phyloP scores from a whole-genome alignment of 805 yeast species.

The Schwanniomyces occidentalis region DNA sequence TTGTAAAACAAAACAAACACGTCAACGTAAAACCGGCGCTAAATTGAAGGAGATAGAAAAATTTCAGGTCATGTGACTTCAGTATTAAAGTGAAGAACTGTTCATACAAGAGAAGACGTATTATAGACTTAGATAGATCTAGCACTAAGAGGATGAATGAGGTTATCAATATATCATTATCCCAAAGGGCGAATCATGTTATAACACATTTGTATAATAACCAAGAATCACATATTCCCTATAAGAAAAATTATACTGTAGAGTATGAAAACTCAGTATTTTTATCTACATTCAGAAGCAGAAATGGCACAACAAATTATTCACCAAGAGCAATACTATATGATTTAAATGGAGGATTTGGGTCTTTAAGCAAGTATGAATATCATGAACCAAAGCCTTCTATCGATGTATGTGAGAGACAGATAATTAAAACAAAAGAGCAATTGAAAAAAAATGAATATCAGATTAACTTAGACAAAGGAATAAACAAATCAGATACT shows the following conservation, averaged over 20 bases:
- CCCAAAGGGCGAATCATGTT: conserved; percentile 75
- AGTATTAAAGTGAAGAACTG: too few relatives aligned
- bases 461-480: conserved; percentile 62
- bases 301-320: conserved; percentile 44
- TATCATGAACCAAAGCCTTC: conserved; percentile 29
- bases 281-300: conserved; percentile 16
- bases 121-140: too few relatives aligned
- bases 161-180: conserved; percentile 66
- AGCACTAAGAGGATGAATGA: conserved; percentile 56
- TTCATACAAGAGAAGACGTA: too few relatives aligned
- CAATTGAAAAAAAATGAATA: conserved; percentile 53
- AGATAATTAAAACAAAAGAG: conserved; percentile 32
- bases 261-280: conserved; percentile 48
- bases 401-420: conserved; percentile 7
- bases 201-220: conserved; percentile 77
- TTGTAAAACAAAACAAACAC: too few relatives aligned
- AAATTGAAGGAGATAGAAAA: too few relatives aligned
- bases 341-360: conserved; percentile 78
- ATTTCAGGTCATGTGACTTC: too few relatives aligned
- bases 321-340: conserved; percentile 83
- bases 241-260: conserved; percentile 45
- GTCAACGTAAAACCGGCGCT: too few relatives aligned
- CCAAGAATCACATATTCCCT: conserved; percentile 70
- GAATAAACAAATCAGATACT: conserved; percentile 21
- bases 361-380: conserved; percentile 60